Base-by-base conservation (phyloP, 75 land plant species). In the Picea sitchensis region DNA sequence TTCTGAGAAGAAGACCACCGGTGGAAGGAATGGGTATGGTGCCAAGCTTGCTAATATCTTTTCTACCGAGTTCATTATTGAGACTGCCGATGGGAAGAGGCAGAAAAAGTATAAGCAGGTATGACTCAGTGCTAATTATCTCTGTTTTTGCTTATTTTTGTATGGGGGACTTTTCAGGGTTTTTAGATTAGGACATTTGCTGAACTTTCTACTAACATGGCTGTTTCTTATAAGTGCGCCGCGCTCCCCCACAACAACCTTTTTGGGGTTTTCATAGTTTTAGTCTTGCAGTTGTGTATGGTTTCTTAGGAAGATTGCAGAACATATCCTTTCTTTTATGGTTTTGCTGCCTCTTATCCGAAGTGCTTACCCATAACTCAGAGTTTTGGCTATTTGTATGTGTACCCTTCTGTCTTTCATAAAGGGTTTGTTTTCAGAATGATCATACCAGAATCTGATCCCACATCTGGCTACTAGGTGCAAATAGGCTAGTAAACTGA, bases 21-120 rank as follows among this genome's bases (percentile, higher is more conserved):
- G 99, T 20, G 99, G 98, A 59, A 83, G 99, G 69, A 98, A 98
- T 58, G 99, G 99, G 5, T 98, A 92, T 68, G 94, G 94, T n/a
- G 87, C 94, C 0, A 87, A 88, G 88, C 92, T 96, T 15, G 86
- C 99, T 2, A 96, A 96, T 82, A 94, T 96, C 15, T 96, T 96
- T 80, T 96, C 99, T 3, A 92, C 98, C 3, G 98, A 98, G 84
- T 98, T 98, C 64, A 81, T 88, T 31, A 98, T 98, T 31, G 92
- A 98, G 84, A 98, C 98, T 3, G 98, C 99, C 1, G 98, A 98
- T 86, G 99, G 99, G 23, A 90, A 83, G 81, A 76, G 99, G 56
- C 89, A 72, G 78, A 90, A 84, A 89, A 88, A 85, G 79, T 98
- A 98, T 60, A 98, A 93, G 80, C 99, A 98, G 99, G 99, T 98